Conservation (phyloP, 495 filamentous ascomycete genomes). For the Aspergillus panamensis region DNA sequence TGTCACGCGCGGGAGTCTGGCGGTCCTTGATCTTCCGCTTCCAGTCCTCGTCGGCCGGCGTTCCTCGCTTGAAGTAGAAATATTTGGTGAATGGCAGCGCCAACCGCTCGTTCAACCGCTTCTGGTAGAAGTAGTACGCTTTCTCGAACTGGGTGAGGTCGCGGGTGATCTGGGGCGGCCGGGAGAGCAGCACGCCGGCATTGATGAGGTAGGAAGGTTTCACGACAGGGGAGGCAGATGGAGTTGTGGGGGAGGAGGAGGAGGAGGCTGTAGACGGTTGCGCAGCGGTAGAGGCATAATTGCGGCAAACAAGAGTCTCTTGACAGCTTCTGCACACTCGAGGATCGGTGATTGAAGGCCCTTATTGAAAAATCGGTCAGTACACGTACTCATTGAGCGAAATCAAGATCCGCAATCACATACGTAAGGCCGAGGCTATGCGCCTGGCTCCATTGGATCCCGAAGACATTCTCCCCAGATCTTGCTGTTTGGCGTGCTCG, state of each 20-base stretch:
- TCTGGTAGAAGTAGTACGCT: slow-evolving; percentile 93
- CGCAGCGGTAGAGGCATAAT: slow-evolving; percentile 43
- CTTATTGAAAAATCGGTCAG: slow-evolving; percentile 25
- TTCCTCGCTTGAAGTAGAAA: slow-evolving; percentile 95
- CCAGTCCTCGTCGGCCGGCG: slow-evolving; percentile 82
- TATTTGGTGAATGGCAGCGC: slow-evolving; percentile 83
- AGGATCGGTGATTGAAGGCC: slow-evolving; percentile 41
- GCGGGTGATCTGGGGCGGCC: slow-evolving; percentile 82
- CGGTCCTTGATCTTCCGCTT: slow-evolving; percentile 77
- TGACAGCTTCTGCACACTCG: slow-evolving; percentile 52
- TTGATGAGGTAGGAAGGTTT: slow-evolving; percentile 61
- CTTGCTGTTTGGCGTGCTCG: slow-evolving; percentile 17
- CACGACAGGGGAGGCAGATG: slow-evolving; percentile 35
- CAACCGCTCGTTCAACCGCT: slow-evolving; percentile 90
- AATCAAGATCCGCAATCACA: slow-evolving; percentile 19
- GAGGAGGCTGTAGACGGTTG: slow-evolving; percentile 32
- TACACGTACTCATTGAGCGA: neutral
- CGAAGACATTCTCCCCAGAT: slow-evolving; percentile 39
- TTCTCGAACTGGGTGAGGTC: slow-evolving; percentile 83
- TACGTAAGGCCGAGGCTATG: slow-evolving; percentile 41
- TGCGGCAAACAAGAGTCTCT: slow-evolving; percentile 44
- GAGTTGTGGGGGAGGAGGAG: slow-evolving; percentile 24
- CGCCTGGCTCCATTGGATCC: slow-evolving; percentile 46
- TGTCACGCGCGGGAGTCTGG: slow-evolving; percentile 71
- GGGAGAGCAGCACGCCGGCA: slow-evolving; percentile 78